Base-by-base conservation (phyloP, 495 filamentous ascomycete genomes). In the Tuber indicum region DNA sequence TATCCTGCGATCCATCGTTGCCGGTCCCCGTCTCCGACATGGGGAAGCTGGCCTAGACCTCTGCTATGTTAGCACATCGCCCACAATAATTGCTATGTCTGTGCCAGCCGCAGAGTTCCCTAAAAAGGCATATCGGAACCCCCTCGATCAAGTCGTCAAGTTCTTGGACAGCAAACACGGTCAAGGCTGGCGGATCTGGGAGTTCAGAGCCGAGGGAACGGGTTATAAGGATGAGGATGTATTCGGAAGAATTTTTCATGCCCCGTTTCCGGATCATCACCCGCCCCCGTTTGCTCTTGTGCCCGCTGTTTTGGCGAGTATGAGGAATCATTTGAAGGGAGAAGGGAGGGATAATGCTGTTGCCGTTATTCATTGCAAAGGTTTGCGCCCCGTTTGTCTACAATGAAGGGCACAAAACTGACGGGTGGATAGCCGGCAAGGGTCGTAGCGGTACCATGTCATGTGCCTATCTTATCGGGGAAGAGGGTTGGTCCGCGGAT, bases 231-330 rank as follows among this genome's bases (percentile, higher is more conserved):
- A 98, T 84, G 88, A 88, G 41, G 94, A 96, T 75, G 94, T 99
- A 2, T 92, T 94, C 82, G 87, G 88, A 44, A 86, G 94, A 0
- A 90, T 98, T 71, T 88, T 91, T 78, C 96, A 98, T 85, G 98
- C 92, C 80, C 96, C 96, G 2, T 99, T 92, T 89, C 96, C 96
- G 0, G 96, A 99, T 84, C 96, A 99, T 83, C 96, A 98, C 84
- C 96, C 96, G 45, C 96, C 96, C 76, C 96, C 96, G 5, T 98
- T 99, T 81, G 88, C 89, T 45, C 85, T 97, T 21, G 91, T 98
- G 39, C 94, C 94, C 1, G 86, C 91, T 81, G 93, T 97, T n/a
- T 89, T 97, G 87, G 94, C 89, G 9, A 91, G 91, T 78, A 97
- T 98, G 94, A 88, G 91, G 73, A 91, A 94, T 75, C 77, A 82